phyloP scores from a whole-genome alignment of 2,329 filamentous ascomycete species.

The Seiridium cupressi region DNA sequence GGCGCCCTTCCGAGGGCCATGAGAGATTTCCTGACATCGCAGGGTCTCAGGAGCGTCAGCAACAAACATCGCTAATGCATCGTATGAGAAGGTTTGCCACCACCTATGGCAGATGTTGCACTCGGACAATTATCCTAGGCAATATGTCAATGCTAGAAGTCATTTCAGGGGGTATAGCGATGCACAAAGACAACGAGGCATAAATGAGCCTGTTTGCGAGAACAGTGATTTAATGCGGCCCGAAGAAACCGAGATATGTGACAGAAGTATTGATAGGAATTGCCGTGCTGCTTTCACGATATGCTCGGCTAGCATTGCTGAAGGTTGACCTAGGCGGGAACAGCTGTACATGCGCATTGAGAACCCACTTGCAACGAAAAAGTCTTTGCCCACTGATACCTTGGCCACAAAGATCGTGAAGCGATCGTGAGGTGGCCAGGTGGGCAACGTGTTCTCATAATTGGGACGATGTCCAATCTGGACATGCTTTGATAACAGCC shows the following conservation, averaged over 20 bases:
- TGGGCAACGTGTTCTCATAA: conserved; percentile 1
- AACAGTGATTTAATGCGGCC: background rate
- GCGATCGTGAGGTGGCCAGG: background rate
- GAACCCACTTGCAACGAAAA: background rate
- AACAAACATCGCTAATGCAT: background rate
- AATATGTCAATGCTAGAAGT: background rate
- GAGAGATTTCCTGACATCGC: background rate
- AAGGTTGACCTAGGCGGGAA: background rate
- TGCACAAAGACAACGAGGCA: background rate
- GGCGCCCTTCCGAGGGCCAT: background rate
- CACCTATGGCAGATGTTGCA: background rate
- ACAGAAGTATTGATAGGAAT: background rate
- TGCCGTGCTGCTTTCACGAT: background rate
- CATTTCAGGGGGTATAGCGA: background rate
- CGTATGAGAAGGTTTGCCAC: background rate
- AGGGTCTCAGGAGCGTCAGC: background rate
- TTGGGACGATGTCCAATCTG: background rate
- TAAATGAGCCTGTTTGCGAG: background rate
- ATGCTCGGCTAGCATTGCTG: background rate
- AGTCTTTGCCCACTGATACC: too few relatives aligned
- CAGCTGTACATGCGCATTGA: background rate
- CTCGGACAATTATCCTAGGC: background rate
- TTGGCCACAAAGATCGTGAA: too few relatives aligned
- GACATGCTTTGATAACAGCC: background rate
- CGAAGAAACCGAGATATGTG: background rate